Percentiles rank a stretch among this genome's conserved stretches.
phyloP scores from a whole-genome alignment of 345 rosid species.

The Ceriops zippeliana region DNA sequence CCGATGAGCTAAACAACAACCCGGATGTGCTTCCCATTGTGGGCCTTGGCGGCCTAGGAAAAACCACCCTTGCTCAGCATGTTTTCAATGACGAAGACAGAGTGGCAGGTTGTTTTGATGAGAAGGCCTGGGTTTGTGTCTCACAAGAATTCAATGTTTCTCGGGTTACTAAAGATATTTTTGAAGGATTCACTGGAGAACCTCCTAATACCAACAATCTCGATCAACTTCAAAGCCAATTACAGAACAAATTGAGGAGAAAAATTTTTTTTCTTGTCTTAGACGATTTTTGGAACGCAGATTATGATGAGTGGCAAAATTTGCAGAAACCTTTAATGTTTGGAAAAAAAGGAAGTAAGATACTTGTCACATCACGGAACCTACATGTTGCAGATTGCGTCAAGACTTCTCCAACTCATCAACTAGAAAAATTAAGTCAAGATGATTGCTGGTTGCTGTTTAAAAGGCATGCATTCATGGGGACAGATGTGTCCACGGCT shows the following conservation, averaged over 20 bases:
- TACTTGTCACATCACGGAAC: too few relatives aligned
- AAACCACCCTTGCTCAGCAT: constrained; percentile 14
- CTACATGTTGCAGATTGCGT: too few relatives aligned
- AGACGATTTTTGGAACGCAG: constrained; percentile 1
- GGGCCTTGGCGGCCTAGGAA: constrained; percentile 6
- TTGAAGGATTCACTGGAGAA: background rate
- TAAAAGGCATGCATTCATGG: too few relatives aligned
- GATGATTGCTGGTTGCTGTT: too few relatives aligned
- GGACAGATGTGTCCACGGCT: too few relatives aligned
- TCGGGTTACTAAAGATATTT: constrained; percentile 1
- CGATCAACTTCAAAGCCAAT: background rate
- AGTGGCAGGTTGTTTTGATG: background rate
- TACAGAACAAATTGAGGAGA: background rate
- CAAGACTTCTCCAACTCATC: too few relatives aligned
- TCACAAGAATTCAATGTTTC: background rate
- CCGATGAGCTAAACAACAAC: background rate
- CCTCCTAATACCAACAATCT: background rate
- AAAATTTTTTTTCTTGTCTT: constrained; percentile 11
- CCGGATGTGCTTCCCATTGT: background rate
- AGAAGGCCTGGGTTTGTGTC: constrained; percentile 5
- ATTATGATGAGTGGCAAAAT: background rate
- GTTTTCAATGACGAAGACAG: background rate
- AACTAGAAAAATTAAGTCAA: too few relatives aligned
- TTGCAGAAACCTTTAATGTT: background rate
- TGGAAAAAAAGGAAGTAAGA: too few relatives aligned